Evolutionary conservation across 192 early-diverging fungal genomes (phyloP).

Genomic region (Entomortierella beljakovae): DNA sequence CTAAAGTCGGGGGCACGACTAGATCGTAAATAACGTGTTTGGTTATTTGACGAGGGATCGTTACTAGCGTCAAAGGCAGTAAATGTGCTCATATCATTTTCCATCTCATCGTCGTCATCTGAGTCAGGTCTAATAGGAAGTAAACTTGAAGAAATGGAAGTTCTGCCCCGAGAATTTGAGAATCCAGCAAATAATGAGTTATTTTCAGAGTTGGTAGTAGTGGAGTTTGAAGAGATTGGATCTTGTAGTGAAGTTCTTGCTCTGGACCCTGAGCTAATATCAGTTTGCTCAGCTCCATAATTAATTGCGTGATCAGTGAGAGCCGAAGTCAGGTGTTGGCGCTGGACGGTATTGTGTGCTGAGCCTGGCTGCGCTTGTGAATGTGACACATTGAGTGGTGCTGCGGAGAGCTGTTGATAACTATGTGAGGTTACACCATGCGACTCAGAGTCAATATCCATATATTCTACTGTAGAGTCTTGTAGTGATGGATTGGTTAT

Average conservation of each 20-base stretch:
- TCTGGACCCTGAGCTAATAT: background rate
- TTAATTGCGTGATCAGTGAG: background rate
- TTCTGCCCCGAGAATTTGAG: slow-evolving; percentile 33
- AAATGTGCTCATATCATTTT: background rate
- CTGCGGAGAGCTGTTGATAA: slow-evolving; percentile 2
- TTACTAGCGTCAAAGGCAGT: background rate
- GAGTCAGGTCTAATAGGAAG: slow-evolving; percentile 41
- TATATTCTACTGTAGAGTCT: slow-evolving; percentile 3
- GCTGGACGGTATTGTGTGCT: background rate
- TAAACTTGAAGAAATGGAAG: slow-evolving; percentile 38
- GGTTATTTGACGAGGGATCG: background rate
- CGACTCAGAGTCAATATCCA: slow-evolving; percentile 43
- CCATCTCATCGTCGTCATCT: slow-evolving; percentile 30
- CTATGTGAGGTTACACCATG: slow-evolving; percentile 12
- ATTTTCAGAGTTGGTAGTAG: slow-evolving; percentile 7
- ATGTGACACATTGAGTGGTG: background rate
- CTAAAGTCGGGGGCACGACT: slow-evolving; percentile 9
- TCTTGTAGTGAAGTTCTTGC: slow-evolving; percentile 12
- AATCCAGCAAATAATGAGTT: slow-evolving; percentile 6
- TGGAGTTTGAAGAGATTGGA: slow-evolving; percentile 2
- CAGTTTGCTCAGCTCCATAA: background rate
- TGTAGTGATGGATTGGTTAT: background rate
- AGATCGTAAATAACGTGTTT: background rate
- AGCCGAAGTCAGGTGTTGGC: background rate
- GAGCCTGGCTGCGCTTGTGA: background rate